These are phyloP conservation scores for Boletus rufocinnamomeus DNA, from an alignment of 768 basidiomycete species.

Conservation along the genomic window DNA sequence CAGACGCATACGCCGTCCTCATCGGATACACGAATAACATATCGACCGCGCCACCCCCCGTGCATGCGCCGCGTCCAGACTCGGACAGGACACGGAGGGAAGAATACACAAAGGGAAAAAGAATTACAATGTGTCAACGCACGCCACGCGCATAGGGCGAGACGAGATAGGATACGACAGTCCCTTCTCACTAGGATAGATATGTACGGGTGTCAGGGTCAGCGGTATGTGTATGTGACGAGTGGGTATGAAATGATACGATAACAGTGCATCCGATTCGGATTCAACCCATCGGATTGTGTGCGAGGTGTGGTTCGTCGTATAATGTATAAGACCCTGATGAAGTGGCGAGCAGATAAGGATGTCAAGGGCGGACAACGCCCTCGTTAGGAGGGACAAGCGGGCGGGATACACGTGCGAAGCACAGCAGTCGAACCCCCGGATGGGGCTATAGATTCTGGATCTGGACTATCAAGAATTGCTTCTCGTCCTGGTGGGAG, in stretches of 20 bases:
- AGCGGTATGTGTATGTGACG: conserved; percentile 12
- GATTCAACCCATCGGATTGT: neutral
- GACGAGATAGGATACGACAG: neutral
- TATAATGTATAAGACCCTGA: neutral
- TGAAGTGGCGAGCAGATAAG: conserved; percentile 13
- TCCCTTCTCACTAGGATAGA: conserved; percentile 2
- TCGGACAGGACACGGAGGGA: neutral
- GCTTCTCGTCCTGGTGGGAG: conserved; percentile 77
- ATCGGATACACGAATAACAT: neutral
- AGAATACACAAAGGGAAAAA: neutral
- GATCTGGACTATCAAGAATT: conserved; percentile 92
- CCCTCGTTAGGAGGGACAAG: neutral
- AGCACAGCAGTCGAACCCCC: neutral
- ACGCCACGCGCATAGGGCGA: neutral
- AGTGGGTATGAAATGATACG: conserved; percentile 10
- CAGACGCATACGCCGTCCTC: neutral
- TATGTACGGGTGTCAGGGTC: conserved; percentile 5
- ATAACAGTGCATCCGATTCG: conserved; percentile 1
- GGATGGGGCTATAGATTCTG: conserved; percentile 57
- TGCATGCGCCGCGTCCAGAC: neutral
- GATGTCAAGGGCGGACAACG: conserved; percentile 1
- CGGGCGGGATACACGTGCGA: neutral
- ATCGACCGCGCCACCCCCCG: neutral
- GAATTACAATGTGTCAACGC: neutral
- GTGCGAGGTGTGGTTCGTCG: conserved; percentile 1